Conservation (phyloP, 345 rosid genomes). For the Populus deltoides region DNA sequence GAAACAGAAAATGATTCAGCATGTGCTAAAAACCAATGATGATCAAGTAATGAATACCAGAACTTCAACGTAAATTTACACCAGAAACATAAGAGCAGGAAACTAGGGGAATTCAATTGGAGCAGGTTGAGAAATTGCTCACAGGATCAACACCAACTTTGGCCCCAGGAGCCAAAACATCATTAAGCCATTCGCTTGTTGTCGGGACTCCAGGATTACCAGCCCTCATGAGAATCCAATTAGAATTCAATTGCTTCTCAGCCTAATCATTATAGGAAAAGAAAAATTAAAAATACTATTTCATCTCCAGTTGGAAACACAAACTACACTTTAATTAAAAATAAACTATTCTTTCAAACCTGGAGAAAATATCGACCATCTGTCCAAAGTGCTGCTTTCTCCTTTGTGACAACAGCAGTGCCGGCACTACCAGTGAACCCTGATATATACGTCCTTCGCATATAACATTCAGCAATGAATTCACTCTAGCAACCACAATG, state of each 20-base stretch:
- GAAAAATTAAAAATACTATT: background rate
- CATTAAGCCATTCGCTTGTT: constrained; percentile 83
- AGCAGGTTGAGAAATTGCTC: constrained; percentile 44
- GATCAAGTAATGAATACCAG: background rate
- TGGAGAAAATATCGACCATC: constrained; percentile 98
- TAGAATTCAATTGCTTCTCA: constrained; percentile 71
- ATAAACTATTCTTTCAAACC: constrained; percentile 40
- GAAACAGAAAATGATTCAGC: background rate
- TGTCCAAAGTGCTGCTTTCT: constrained; percentile 94
- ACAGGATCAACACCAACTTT: constrained; percentile 96
- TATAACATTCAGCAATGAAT: constrained; percentile 91
- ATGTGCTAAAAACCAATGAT: background rate
- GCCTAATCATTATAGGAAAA: constrained; percentile 48
- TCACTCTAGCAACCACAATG: constrained; percentile 59
- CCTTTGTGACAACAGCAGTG: constrained; percentile 81
- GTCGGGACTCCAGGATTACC: constrained; percentile 88
- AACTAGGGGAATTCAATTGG: background rate
- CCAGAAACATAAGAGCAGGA: constrained; percentile 4
- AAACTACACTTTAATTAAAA: too few relatives aligned
- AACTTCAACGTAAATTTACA: background rate
- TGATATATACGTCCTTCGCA: constrained; percentile 74
- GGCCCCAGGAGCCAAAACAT: constrained; percentile 77
- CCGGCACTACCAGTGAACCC: constrained; percentile 97
- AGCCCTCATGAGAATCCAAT: constrained; percentile 94
- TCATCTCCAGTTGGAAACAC: background rate